Evolutionary conservation across 2,329 filamentous ascomycete species (phyloP).

Genomic region (Periconia digitata): DNA sequence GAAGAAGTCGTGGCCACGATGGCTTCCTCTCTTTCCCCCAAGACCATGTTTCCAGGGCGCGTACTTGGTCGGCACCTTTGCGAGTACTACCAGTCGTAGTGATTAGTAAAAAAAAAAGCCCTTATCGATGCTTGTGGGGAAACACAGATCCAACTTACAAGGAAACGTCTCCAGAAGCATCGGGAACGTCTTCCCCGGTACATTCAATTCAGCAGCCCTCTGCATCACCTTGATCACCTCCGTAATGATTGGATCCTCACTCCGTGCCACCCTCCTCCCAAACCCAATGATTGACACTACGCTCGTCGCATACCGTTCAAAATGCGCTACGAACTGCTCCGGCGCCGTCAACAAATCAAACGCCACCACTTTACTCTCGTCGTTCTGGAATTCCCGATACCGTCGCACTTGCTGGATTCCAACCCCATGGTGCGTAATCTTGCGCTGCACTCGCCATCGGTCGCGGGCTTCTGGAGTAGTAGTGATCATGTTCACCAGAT

Average conservation of each 20-base stretch:
- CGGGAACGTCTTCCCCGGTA: conserved; percentile 56
- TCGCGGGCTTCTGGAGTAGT: conserved; percentile 31
- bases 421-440: conserved; percentile 39
- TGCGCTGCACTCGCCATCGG: conserved; percentile 34
- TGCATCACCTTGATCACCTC: conserved; percentile 63
- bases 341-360: conserved; percentile 50
- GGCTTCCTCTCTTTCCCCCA: conserved; percentile 24
- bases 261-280: conserved; percentile 54
- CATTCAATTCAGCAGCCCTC: conserved; percentile 56
- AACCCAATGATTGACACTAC: conserved; percentile 61
- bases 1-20: conserved; percentile 39
- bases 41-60: conserved; percentile 42
- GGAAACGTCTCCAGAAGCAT: conserved; percentile 62
- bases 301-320: conserved; percentile 57
- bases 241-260: conserved; percentile 59
- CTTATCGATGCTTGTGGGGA: too few relatives aligned
- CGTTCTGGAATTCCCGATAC: conserved; percentile 61
- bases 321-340: conserved; percentile 54
- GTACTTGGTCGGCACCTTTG: conserved; percentile 25
- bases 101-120: not conserved
- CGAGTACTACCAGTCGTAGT: conserved; percentile 16
- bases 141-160: conserved; percentile 12
- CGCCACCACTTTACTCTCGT: conserved; percentile 60
- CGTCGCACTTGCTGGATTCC: conserved; percentile 54
- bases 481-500: conserved; percentile 40